Base-by-base conservation (phyloP, 305 asterid genomes). In the Euphrasia arctica region DNA sequence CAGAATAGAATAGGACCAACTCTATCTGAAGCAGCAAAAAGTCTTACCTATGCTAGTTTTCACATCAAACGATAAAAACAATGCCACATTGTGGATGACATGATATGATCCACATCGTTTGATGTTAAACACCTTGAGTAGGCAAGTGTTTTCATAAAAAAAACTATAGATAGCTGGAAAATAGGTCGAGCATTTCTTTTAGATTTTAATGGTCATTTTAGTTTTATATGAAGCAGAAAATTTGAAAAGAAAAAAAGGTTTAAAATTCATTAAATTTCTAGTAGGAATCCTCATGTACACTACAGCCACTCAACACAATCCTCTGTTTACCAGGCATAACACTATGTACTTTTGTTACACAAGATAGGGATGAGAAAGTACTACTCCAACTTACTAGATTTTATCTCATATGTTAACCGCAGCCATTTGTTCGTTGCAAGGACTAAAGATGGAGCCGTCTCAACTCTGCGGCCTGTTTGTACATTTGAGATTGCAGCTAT, bases 391-490 rank as follows among this genome's bases (percentile, higher is more conserved):
- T 71, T 83, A 93, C 99, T 96, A 61, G 99, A 85, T 73, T 75
- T 88, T 31, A 93, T 83, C 68, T 90, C 91, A 61, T 88, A 86
- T n/a, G 95, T 90, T 80, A 90, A 74, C 42, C 97, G 90, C 74
- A 88, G 71, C 99, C 99, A 90, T 80, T 80, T 93, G 80, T 86
- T 88, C 14, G 96, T 69, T 32, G 78, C 72, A 72, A 93, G 90
- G 67, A 79, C 84, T 81, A 93, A 81, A 63, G 73, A 68, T 67
- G 93, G 79, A 79, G 96, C 91, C 5, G 84, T 86, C 84, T 93
- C 97, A 75, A 93, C 86, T 66, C 96, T 80, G 54, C 88, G 93
- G 74, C 93, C 91, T 69, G 88, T 84, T 72, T 86, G 97, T 74
- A 85, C 77, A 72, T 79, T 70, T 67, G 88, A 78, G 56, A 79